These are phyloP conservation scores for Kockovaella imperatae DNA, from an alignment of 768 basidiomycete species.

Conservation along the genomic window DNA sequence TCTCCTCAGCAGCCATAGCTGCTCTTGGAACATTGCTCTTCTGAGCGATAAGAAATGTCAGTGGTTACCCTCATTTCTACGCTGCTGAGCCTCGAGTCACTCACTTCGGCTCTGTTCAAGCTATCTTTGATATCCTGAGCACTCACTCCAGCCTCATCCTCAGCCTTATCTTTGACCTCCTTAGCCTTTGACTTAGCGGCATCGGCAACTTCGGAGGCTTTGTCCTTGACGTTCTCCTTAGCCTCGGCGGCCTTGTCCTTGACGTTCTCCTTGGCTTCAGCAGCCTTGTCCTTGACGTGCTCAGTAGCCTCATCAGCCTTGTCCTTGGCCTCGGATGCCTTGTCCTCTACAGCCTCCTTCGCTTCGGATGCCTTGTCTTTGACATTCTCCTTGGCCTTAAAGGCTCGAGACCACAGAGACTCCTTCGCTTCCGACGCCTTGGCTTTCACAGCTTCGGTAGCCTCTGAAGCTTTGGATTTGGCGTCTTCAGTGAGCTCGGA, in stretches of 20 bases:
- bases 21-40: conserved; percentile 8
- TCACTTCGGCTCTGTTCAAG: background rate
- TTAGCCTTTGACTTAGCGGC: background rate
- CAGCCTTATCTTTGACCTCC: background rate
- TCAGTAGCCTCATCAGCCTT: background rate
- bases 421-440: background rate
- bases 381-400: background rate
- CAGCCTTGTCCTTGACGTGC: background rate
- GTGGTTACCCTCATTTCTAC: too few species aligned
- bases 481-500: too few species aligned
- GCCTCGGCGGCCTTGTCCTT: background rate
- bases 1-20: conserved; percentile 9
- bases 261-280: background rate
- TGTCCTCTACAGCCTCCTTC: background rate
- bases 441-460: too few species aligned
- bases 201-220: background rate
- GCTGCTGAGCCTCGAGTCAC: background rate
- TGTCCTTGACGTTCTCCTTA: background rate
- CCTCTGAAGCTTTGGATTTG: too few species aligned
- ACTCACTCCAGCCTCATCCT: background rate
- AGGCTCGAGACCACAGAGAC: background rate
- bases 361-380: background rate
- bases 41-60: conserved; percentile 2
- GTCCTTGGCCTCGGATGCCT: background rate
- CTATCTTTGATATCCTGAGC: conserved; percentile 1